Evolutionary conservation across 2,329 filamentous ascomycete genomes (phyloP).

Genomic region (Cytospora piceicola): DNA sequence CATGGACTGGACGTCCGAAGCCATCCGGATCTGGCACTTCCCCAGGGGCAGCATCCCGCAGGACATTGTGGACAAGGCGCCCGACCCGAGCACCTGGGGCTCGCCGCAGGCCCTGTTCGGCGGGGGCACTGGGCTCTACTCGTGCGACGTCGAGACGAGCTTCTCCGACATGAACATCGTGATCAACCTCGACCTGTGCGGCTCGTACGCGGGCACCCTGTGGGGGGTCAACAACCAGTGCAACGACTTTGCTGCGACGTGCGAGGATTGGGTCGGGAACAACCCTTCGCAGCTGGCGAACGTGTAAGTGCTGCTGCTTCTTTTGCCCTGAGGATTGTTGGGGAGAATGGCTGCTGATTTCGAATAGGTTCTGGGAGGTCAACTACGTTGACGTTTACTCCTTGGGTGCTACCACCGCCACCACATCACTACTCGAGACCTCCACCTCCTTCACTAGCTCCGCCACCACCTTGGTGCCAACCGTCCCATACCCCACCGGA

Average conservation of each 20-base stretch:
- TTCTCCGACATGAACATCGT: constrained; percentile 74
- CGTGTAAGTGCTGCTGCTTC: constrained; percentile 37
- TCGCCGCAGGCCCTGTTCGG: constrained; percentile 72
- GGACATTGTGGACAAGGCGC: constrained; percentile 62
- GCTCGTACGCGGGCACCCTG: constrained; percentile 66
- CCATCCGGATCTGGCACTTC: constrained; percentile 80
- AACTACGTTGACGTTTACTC: constrained; percentile 56
- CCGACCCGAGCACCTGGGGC: constrained; percentile 70
- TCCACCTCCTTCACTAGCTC: neutral
- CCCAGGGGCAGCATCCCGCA: constrained; percentile 64
- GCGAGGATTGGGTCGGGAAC: constrained; percentile 50
- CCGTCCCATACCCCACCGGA: neutral
- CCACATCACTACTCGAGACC: neutral
- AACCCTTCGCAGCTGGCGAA: constrained; percentile 50
- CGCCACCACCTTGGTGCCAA: neutral
- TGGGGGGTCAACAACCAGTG: constrained; percentile 48
- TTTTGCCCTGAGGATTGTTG: neutral
- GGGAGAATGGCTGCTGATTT: constrained; percentile 12
- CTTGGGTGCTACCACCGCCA: neutral
- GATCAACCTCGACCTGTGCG: constrained; percentile 78
- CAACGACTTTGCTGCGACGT: constrained; percentile 47
- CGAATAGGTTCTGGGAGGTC: constrained; percentile 55
- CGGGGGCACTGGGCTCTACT: constrained; percentile 39
- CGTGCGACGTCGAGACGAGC: constrained; percentile 67
- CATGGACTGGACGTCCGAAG: constrained; percentile 69